These are phyloP conservation scores for Uronychia setigera DNA, from an alignment of 73 alveolate genomes.

Conservation along the genomic window DNA sequence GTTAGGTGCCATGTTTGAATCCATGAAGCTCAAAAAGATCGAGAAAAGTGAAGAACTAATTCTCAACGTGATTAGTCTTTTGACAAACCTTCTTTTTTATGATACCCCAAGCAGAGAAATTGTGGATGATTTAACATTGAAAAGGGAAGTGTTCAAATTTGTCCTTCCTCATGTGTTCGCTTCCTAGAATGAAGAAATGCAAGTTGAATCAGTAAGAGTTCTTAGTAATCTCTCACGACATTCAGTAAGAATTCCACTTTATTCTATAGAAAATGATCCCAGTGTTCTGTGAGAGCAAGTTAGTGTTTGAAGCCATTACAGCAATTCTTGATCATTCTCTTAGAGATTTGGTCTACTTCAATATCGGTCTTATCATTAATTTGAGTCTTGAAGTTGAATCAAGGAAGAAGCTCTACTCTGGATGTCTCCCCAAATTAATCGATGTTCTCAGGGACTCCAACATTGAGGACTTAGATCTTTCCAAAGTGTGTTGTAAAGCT, in stretches of 20 bases:
- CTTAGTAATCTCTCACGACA: slow-evolving; percentile 48
- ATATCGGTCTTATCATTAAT: slow-evolving; percentile 53
- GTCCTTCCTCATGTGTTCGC: slow-evolving; percentile 14
- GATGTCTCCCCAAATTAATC: slow-evolving; percentile 20
- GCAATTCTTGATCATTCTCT: slow-evolving; percentile 42
- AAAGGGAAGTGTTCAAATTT: slow-evolving; percentile 17
- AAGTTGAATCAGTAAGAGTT: slow-evolving; percentile 55
- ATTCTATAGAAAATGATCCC: not conserved
- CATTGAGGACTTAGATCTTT: slow-evolving; percentile 55
- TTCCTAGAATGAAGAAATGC: slow-evolving; percentile 47
- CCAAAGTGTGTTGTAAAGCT: slow-evolving; percentile 58
- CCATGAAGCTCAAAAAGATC: slow-evolving; percentile 51
- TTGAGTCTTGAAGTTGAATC: slow-evolving; percentile 29
- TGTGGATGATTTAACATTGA: slow-evolving; percentile 20
- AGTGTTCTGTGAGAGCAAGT: not conserved
- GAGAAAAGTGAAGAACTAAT: slow-evolving; percentile 71
- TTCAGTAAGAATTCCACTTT: not conserved
- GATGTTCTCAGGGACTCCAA: slow-evolving; percentile 48
- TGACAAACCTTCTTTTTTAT: slow-evolving; percentile 73
- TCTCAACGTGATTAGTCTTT: slow-evolving; percentile 66
- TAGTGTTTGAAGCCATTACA: slow-evolving; percentile 28
- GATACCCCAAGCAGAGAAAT: slow-evolving; percentile 61
- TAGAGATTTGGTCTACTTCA: slow-evolving; percentile 44
- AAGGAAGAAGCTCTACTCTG: slow-evolving; percentile 28
- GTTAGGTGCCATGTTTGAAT: slow-evolving; percentile 34